These are phyloP conservation scores for Neofusicoccum umdonicola DNA, from an alignment of 2,329 filamentous ascomycete genomes.

Conservation along the genomic window DNA sequence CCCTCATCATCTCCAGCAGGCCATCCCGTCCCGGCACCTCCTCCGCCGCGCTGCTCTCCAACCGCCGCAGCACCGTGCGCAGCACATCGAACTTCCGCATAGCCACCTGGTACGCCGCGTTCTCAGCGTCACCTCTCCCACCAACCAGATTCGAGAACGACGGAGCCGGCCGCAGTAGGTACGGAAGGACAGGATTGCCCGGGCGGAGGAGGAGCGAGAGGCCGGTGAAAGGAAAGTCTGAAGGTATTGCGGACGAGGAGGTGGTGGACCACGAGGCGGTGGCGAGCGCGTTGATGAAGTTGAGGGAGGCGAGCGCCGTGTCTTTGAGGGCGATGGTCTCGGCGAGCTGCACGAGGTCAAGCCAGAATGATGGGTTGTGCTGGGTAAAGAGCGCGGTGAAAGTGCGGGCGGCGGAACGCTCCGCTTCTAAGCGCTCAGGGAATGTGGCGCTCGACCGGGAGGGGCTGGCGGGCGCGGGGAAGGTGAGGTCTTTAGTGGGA, in stretches of 20 bases:
- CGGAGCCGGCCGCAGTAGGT: slow-evolving; percentile 56
- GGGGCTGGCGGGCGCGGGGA: slow-evolving; percentile 29
- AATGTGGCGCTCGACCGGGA: slow-evolving; percentile 12
- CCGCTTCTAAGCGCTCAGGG: slow-evolving; percentile 42
- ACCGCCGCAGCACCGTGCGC: slow-evolving; percentile 45
- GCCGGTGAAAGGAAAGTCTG: slow-evolving; percentile 40
- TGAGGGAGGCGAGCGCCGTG: slow-evolving; percentile 54
- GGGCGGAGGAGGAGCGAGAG: slow-evolving; percentile 54
- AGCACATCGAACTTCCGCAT: slow-evolving; percentile 58
- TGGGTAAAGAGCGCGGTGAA: slow-evolving; percentile 56
- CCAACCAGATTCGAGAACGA: slow-evolving; percentile 59
- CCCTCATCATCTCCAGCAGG: slow-evolving; percentile 41
- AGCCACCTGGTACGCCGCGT: slow-evolving; percentile 57
- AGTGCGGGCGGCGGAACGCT: slow-evolving; percentile 53
- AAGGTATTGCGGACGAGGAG: slow-evolving; percentile 39
- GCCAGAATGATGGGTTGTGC: slow-evolving; percentile 52
- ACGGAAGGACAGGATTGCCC: slow-evolving; percentile 53
- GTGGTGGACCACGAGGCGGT: slow-evolving; percentile 54
- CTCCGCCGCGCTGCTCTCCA: slow-evolving; percentile 36
- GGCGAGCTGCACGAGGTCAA: slow-evolving; percentile 52
- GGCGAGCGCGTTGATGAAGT: slow-evolving; percentile 52
- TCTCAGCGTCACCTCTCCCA: slow-evolving; percentile 56
- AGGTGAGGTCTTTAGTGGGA: slow-evolving; percentile 30
- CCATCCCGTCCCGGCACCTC: slow-evolving; percentile 28
- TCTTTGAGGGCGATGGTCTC: slow-evolving; percentile 58